Conservation (phyloP, 345 rosid genomes). For the Citrus reticulata region DNA sequence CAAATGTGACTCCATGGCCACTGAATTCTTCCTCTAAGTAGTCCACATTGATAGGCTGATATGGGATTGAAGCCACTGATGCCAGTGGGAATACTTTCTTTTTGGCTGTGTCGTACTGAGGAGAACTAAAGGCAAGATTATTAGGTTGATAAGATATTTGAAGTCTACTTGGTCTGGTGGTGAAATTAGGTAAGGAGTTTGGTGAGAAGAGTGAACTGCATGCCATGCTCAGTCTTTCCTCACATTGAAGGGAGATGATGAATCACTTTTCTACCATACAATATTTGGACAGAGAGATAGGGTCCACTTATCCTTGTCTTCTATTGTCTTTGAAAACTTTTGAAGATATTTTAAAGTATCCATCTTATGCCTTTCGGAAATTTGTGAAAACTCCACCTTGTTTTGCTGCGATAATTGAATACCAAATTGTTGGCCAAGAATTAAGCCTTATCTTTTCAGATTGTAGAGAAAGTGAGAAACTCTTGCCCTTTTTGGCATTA, state of each 20-base stretch:
- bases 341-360: slow-evolving; percentile 17
- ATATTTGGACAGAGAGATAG: slow-evolving; percentile 5
- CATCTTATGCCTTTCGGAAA: not conserved
- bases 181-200: slow-evolving; percentile 24
- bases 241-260: slow-evolving; percentile 13
- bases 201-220: slow-evolving; percentile 29
- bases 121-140: slow-evolving; percentile 11
- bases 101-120: slow-evolving; percentile 2
- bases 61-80: slow-evolving; percentile 49
- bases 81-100: slow-evolving; percentile 31
- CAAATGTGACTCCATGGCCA: slow-evolving; percentile 77
- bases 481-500: not conserved
- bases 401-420: not conserved
- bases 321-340: slow-evolving; percentile 1
- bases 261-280: not conserved
- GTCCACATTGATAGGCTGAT: slow-evolving; percentile 55
- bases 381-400: not conserved
- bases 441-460: slow-evolving; percentile 25
- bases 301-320: slow-evolving; percentile 5
- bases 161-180: slow-evolving; percentile 6
- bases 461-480: not conserved
- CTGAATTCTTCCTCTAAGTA: slow-evolving; percentile 63
- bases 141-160: slow-evolving; percentile 6
- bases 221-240: slow-evolving; percentile 29
- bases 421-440: not conserved